These are phyloP conservation scores for Adansonia grandidieri DNA, from an alignment of 441 rosid genomes.

Conservation along the genomic window DNA sequence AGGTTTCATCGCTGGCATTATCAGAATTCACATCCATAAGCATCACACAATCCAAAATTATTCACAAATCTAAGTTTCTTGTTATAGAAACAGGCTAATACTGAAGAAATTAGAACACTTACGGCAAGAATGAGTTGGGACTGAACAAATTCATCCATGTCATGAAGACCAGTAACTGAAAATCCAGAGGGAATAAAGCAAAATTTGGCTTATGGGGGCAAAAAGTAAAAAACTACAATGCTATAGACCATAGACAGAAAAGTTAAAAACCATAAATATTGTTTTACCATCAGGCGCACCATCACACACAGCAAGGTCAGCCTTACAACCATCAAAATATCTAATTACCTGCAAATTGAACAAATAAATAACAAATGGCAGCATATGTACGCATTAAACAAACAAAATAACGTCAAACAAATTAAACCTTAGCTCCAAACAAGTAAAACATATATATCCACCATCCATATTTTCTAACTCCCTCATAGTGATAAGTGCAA, in stretches of 20 bases:
- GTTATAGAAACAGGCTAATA: constrained; percentile 6
- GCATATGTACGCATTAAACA: neutral
- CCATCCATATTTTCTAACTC: constrained; percentile 10
- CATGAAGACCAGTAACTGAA: constrained; percentile 97
- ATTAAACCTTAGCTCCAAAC: neutral
- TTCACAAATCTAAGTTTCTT: constrained; percentile 1
- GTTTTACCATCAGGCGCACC: constrained; percentile 96
- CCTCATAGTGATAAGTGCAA: neutral
- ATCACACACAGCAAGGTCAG: constrained; percentile 96
- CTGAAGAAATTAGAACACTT: constrained; percentile 37
- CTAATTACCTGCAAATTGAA: constrained; percentile 67
- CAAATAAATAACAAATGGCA: neutral
- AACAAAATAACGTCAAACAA: constrained; percentile 1
- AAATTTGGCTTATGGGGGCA: constrained; percentile 18
- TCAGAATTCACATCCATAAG: neutral
- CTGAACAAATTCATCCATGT: constrained; percentile 98
- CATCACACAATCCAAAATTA: neutral
- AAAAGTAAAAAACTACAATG: neutral
- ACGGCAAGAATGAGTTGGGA: constrained; percentile 95
- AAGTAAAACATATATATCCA: neutral
- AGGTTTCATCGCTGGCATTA: neutral
- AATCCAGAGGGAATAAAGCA: constrained; percentile 32
- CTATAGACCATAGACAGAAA: constrained; percentile 1
- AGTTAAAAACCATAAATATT: constrained; percentile 8
- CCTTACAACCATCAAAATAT: constrained; percentile 94